Evolutionary conservation across 1,284 basidiomycete species (phyloP).

Genomic region (Polyporus tsugae): DNA sequence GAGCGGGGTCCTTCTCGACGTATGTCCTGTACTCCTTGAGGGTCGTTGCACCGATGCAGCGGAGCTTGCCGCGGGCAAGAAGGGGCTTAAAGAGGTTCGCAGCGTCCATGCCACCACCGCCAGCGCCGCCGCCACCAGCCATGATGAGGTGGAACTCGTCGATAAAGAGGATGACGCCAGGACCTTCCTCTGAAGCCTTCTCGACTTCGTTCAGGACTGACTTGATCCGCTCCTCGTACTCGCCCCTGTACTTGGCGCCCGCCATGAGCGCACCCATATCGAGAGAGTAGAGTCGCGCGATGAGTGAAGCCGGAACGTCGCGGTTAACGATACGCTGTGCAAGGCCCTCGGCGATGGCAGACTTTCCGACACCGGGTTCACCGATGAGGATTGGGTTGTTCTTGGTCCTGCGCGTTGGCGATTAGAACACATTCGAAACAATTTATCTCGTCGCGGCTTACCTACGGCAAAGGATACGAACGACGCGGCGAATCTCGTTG

Average conservation of each 20-base stretch:
- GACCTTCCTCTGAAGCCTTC: constrained; percentile 86
- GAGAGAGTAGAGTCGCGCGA: constrained; percentile 85
- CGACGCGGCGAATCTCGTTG: constrained; percentile 85
- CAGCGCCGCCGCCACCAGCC: constrained; percentile 83
- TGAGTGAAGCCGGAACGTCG: constrained; percentile 90
- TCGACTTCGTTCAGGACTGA: constrained; percentile 93
- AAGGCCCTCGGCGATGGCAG: constrained; percentile 94
- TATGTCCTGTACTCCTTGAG: constrained; percentile 94
- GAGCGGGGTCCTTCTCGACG: constrained; percentile 94
- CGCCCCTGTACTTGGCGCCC: constrained; percentile 95
- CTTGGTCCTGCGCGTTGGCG: constrained; percentile 70
- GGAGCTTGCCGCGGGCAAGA: constrained; percentile 90
- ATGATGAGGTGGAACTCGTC: constrained; percentile 95
- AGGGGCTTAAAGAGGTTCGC: constrained; percentile 93
- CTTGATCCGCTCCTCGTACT: constrained; percentile 98
- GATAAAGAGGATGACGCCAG: constrained; percentile 92
- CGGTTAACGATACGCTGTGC: constrained; percentile 96
- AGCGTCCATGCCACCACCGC: constrained; percentile 85
- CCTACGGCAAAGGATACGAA: constrained; percentile 83
- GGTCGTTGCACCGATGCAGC: constrained; percentile 94
- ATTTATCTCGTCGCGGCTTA: constrained; percentile 38
- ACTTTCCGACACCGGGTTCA: constrained; percentile 94
- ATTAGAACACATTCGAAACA: constrained; percentile 25
- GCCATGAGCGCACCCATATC: constrained; percentile 98
- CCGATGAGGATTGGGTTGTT: constrained; percentile 95